Evolutionary conservation across 2,329 filamentous ascomycete species (phyloP).

Genomic region (Fusarium subtropicale): DNA sequence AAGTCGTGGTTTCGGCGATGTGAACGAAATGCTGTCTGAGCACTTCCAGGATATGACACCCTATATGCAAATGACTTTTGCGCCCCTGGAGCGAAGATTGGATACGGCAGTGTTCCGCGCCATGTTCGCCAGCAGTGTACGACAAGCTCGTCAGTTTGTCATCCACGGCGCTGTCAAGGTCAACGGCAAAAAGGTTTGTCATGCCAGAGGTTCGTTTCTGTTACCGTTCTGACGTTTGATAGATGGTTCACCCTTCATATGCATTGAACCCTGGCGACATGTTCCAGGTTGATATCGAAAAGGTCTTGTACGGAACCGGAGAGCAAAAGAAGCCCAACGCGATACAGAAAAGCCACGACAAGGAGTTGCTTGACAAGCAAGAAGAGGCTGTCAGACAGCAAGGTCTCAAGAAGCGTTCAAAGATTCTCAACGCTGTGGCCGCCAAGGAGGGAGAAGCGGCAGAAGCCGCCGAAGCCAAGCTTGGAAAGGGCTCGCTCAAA

Average conservation of each 20-base stretch:
- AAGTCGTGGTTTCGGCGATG: slow-evolving; percentile 47
- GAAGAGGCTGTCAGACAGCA: slow-evolving; percentile 43
- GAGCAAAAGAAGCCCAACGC: slow-evolving; percentile 67
- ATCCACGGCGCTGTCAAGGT: slow-evolving; percentile 94
- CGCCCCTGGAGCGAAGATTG: slow-evolving; percentile 87
- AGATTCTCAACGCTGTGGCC: slow-evolving; percentile 30
- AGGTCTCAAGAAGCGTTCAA: slow-evolving; percentile 35
- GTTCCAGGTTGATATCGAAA: slow-evolving; percentile 93
- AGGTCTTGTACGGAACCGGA: slow-evolving; percentile 89
- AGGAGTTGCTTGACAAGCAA: slow-evolving; percentile 41
- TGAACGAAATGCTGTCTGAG: slow-evolving; percentile 51
- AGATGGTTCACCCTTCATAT: slow-evolving; percentile 95
- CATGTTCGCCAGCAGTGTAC: slow-evolving; percentile 90
- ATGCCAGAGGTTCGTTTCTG: not conserved
- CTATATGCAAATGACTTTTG: slow-evolving; percentile 97
- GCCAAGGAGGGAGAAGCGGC: slow-evolving; percentile 41
- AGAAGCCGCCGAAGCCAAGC: slow-evolving; percentile 34
- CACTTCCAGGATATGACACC: slow-evolving; percentile 70
- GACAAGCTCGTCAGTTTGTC: slow-evolving; percentile 94
- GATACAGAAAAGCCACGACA: slow-evolving; percentile 43
- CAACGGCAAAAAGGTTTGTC: slow-evolving; percentile 89
- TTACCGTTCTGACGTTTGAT: slow-evolving; percentile 11
- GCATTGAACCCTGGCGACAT: slow-evolving; percentile 96
- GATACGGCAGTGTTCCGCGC: slow-evolving; percentile 96
- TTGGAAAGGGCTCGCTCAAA: slow-evolving; percentile 28